Conservation (phyloP, 306 rosid genomes). For the Bauhinia variegata region DNA sequence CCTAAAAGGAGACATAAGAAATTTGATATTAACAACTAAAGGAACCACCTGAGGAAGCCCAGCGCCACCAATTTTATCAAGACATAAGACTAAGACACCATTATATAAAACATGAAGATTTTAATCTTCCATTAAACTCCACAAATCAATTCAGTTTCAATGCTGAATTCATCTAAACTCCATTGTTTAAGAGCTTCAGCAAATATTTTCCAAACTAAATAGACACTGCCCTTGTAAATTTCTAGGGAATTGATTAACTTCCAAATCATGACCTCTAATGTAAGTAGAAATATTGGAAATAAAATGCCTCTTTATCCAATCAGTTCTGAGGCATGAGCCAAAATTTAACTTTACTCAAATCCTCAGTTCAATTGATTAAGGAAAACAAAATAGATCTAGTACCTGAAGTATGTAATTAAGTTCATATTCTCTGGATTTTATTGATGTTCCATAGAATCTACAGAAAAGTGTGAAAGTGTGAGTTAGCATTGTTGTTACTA, state of each 20-base stretch:
- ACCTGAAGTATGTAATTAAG: constrained; percentile 90
- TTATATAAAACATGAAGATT: background rate
- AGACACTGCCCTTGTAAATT: background rate
- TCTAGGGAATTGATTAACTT: background rate
- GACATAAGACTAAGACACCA: background rate
- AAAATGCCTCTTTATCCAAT: constrained; percentile 6
- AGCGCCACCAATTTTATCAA: background rate
- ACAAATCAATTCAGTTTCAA: background rate
- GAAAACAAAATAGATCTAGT: constrained; percentile 23
- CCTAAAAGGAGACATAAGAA: constrained; percentile 46
- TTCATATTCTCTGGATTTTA: constrained; percentile 72
- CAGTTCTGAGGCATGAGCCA: background rate
- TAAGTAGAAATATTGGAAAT: constrained; percentile 7
- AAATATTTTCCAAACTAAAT: constrained; percentile 15
- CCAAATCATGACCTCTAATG: constrained; percentile 18
- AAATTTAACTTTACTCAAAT: background rate
- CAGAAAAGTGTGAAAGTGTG: constrained; percentile 36
- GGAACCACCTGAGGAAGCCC: constrained; percentile 5
- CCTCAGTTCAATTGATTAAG: constrained; percentile 19
- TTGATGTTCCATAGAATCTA: constrained; percentile 73
- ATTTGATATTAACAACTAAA: constrained; percentile 20
- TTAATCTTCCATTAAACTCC: background rate
- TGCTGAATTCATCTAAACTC: constrained; percentile 4
- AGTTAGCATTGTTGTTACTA: constrained; percentile 7
- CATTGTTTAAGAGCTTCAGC: background rate